Conservation (phyloP, 2,329 filamentous ascomycete genomes). For the Ascochyta viciae-villosae region DNA sequence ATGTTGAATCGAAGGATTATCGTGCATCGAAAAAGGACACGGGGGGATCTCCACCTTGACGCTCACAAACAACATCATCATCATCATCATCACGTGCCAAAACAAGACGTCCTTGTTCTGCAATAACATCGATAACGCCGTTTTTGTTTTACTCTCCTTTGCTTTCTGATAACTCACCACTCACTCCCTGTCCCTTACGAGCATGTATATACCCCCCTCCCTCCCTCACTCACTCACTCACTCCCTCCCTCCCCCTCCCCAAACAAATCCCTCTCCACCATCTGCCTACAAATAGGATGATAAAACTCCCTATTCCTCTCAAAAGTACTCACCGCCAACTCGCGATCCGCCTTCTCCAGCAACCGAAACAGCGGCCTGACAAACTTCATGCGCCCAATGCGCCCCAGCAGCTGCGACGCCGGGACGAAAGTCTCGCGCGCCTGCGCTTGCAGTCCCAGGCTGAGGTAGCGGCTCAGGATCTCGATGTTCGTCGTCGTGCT, state of each 20-base stretch:
- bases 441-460: conserved; percentile 77
- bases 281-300: conserved; percentile 82
- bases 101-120: too few relatives aligned
- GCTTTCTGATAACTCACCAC: too few relatives aligned
- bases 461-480: conserved; percentile 80
- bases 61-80: too few relatives aligned
- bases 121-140: too few relatives aligned
- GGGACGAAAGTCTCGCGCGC: conserved; percentile 73
- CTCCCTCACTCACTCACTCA: too few relatives aligned
- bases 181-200: too few relatives aligned
- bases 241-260: conserved; percentile 39
- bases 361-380: conserved; percentile 83
- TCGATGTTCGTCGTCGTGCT: conserved; percentile 83
- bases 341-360: conserved; percentile 75
- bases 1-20: too few relatives aligned
- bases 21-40: too few relatives aligned
- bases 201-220: too few relatives aligned
- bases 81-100: too few relatives aligned
- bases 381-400: conserved; percentile 96
- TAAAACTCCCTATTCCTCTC: conserved; percentile 90
- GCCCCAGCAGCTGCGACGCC: conserved; percentile 76
- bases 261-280: conserved; percentile 85
- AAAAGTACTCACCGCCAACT: conserved; percentile 82
- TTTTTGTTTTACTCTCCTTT: too few relatives aligned
- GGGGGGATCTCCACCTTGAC: too few relatives aligned